Base-by-base conservation (phyloP, 2,329 filamentous ascomycete species). In the Microcera coccophila region DNA sequence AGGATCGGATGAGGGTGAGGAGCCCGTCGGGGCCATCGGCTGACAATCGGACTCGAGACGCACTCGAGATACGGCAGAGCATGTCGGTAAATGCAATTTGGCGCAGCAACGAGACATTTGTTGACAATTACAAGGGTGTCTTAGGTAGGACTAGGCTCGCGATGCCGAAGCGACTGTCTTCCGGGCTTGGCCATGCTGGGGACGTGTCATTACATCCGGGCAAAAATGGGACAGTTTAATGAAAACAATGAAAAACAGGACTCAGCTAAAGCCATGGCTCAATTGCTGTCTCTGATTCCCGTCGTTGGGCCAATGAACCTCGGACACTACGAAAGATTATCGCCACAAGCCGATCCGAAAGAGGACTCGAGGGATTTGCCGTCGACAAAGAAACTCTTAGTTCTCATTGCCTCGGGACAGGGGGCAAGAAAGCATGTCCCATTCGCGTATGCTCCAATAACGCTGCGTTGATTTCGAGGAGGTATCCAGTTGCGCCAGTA, bases 401-500 rank as follows among this genome's bases (percentile, higher is more conserved):
- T n/a, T n/a, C n/a, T n/a, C n/a, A n/a, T n/a, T n/a, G 22, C 22
- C 12, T 26, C 22, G 22, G 12, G 22, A 26, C 22, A 26, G 12
- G 22, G 12, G 22, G 22, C 7, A 26, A 12, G 22, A 7, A 12
- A 26, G 22, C n/a, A 7, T 7, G 12, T 29, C 12, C 14, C n/a
- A n/a, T n/a, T 38, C 22, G 15, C 21, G 8, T 5, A 18, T 26
- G 18, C 19, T 31, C 19, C 38, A 22, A 22, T 34, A 19, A 18
- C 29, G n/a, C 20, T 12, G 7, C 15, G 29, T 17, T 32, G 29
- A 32, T 32, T 32, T 32, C 8, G 5, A 9, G 29, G n/a, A 9
- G 34, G 39, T 45, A 51, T 40, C 37, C 51, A 43, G 53, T 41
- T 49, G 28, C 41, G 36, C 35, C 40, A 47, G 37, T 28, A 29